phyloP scores from a whole-genome alignment of 805 yeast genomes.

The Wickerhamiella azymoides region DNA sequence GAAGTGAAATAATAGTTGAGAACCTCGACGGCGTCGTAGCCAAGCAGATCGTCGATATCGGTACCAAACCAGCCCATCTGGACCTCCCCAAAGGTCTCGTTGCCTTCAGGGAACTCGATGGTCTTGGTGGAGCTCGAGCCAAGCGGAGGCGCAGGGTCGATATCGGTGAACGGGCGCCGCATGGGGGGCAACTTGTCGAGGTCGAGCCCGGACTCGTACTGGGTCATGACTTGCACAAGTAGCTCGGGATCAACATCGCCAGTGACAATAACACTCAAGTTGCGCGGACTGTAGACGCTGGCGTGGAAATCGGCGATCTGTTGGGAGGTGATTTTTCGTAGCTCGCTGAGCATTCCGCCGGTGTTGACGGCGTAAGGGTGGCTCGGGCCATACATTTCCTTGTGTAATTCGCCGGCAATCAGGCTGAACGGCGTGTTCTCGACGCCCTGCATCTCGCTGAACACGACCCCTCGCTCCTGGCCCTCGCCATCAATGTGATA shows the following conservation, averaged over 20 bases:
- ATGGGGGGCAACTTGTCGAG: constrained; percentile 52
- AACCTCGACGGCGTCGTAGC: constrained; percentile 56
- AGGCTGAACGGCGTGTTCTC: constrained; percentile 63
- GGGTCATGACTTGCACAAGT: constrained; percentile 41
- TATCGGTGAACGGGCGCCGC: constrained; percentile 41
- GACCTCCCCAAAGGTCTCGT: constrained; percentile 71
- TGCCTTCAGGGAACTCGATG: constrained; percentile 77
- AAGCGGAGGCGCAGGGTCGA: constrained; percentile 30
- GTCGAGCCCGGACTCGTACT: constrained; percentile 40
- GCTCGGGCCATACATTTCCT: constrained; percentile 28
- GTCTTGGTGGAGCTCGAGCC: constrained; percentile 30
- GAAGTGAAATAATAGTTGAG: constrained; percentile 63
- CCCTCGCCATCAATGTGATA: constrained; percentile 86
- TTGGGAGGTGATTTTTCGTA: constrained; percentile 58
- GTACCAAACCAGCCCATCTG: constrained; percentile 77
- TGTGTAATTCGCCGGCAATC: constrained; percentile 25
- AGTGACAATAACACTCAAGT: constrained; percentile 67
- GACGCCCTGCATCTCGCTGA: constrained; percentile 91
- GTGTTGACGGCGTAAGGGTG: constrained; percentile 90
- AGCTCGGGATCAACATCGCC: constrained; percentile 75
- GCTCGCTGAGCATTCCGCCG: constrained; percentile 73
- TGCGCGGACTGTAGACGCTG: constrained; percentile 63
- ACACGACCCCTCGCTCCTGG: constrained; percentile 91
- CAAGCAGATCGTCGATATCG: constrained; percentile 34
- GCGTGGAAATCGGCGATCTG: constrained; percentile 67